Conservation (phyloP, 805 yeast species). For the Zygoascus flipseniorum region DNA sequence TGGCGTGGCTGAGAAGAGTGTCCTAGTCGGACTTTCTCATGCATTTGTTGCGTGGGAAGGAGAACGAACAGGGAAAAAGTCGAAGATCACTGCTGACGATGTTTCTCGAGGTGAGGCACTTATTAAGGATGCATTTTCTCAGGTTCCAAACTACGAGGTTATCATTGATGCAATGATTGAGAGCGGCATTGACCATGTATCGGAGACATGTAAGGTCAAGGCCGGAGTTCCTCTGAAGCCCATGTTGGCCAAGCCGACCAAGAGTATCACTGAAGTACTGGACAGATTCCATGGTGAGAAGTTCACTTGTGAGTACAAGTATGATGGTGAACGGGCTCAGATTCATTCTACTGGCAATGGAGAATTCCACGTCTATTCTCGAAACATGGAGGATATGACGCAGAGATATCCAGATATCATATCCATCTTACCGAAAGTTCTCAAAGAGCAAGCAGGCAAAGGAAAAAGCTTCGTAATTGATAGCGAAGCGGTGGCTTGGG, state of each 20-base stretch:
- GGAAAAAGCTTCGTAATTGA: conserved; percentile 68
- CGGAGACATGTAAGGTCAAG: conserved; percentile 60
- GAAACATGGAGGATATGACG: conserved; percentile 96
- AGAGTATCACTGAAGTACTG: conserved; percentile 82
- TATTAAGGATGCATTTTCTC: conserved; percentile 79
- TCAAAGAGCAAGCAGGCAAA: conserved; percentile 26
- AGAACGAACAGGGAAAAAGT: conserved; percentile 19
- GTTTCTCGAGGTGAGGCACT: conserved; percentile 63
- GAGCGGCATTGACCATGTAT: conserved; percentile 58
- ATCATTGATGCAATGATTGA: conserved; percentile 58
- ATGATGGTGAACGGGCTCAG: conserved; percentile 97
- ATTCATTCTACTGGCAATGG: conserved; percentile 61
- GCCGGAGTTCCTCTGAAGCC: conserved; percentile 97
- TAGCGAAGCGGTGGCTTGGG: conserved; percentile 98
- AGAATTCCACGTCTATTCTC: conserved; percentile 67
- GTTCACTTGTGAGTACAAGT: conserved; percentile 93
- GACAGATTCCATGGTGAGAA: conserved; percentile 78
- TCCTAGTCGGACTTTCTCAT: conserved; percentile 73
- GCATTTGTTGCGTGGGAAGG: conserved; percentile 64
- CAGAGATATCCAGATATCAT: conserved; percentile 89
- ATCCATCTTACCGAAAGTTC: conserved; percentile 54
- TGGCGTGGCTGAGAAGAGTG: conserved; percentile 91
- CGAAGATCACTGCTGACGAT: conserved; percentile 32
- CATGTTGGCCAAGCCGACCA: conserved; percentile 97
- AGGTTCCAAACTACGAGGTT: conserved; percentile 81